These are phyloP conservation scores for Pseudoneurospora amorphoporcata DNA, from an alignment of 495 filamentous ascomycete species.

Conservation along the genomic window DNA sequence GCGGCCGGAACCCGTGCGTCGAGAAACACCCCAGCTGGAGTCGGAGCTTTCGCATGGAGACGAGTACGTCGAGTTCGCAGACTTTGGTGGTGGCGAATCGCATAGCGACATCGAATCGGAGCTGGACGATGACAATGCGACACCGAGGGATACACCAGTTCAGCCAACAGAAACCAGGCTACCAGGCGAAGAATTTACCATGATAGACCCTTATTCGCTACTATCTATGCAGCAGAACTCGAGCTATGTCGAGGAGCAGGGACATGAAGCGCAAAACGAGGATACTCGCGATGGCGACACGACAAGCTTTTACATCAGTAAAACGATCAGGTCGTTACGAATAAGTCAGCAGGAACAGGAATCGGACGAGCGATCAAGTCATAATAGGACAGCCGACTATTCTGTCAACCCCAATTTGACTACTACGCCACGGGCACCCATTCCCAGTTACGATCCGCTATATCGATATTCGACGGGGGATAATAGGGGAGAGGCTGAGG, in stretches of 20 bases:
- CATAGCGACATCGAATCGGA: slow-evolving; percentile 17
- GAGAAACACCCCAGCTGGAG: slow-evolving; percentile 7
- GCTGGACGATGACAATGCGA: slow-evolving; percentile 1
- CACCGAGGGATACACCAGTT: not conserved
- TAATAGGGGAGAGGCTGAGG: not conserved
- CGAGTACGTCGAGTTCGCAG: slow-evolving; percentile 9
- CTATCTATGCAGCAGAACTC: slow-evolving; percentile 31
- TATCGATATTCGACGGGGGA: not conserved
- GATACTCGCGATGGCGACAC: slow-evolving; percentile 36
- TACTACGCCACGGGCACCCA: not conserved
- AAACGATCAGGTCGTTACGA: slow-evolving; percentile 25
- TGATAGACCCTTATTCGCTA: slow-evolving; percentile 37
- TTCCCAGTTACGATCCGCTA: not conserved
- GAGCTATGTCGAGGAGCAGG: slow-evolving; percentile 20
- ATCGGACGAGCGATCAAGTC: not conserved
- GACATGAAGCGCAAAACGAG: slow-evolving; percentile 20
- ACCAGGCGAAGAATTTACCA: slow-evolving; percentile 39
- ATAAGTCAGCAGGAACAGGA: not conserved
- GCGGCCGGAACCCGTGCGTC: not conserved
- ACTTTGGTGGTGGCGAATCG: slow-evolving; percentile 9
- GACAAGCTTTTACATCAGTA: slow-evolving; percentile 34
- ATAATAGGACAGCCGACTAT: not conserved
- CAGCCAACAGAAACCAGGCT: slow-evolving; percentile 29
- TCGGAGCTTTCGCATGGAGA: slow-evolving; percentile 1
- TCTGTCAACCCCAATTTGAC: not conserved